Base-by-base conservation (phyloP, 176 grass and related monocot genomes). In the Areca catechu region DNA sequence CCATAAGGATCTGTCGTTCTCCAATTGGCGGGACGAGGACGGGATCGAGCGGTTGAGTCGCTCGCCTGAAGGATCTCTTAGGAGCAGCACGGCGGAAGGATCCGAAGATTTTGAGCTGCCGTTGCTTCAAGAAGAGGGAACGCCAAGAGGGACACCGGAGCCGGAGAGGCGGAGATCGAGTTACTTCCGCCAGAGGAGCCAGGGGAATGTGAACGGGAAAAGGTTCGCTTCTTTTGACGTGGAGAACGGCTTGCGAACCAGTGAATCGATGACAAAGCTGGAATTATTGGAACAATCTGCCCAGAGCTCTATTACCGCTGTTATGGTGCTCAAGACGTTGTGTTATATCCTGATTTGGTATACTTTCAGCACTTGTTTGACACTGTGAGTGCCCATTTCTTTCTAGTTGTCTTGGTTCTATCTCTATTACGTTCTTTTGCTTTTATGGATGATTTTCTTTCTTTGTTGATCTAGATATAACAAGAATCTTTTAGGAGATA, bases 291-390 rank as follows among this genome's bases (percentile, higher is more conserved):
- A 95, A 72, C 75, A 81, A 2, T 65, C 69, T 48, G 64, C 76
- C 59, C 82, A 72, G 53, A 80, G 71, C 70, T 89, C 86, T 19
- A 59, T 85, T 53, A 69, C 84, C 43, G 79, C 74, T 10, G 80
- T 70, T 19, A 70, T 85, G 16, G 77, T 95, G 25, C 72, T 88
- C 67, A 76, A 78, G 76, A 95, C 81, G 17, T 68, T 66, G 29
- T 89, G 92, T 70, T 98, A 85, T 80, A 88, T 98, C 68, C 72
- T 91, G 60, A 78, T 92, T 51, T 98, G 94, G 94, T 98, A 98
- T 78, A 76, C 94, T 20, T 89, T 98, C 65, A 98, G 94, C 63
- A 98, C 94, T 83, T 98, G 84, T 53, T 83, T 98, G 87, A 98
- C 94, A 59, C 73, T 98, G 94, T 98, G 74, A 98, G 92, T 84